Percentiles rank a stretch among this genome's conserved stretches.
phyloP scores from a whole-genome alignment of 345 rosid species.

The Gossypium raimondii region DNA sequence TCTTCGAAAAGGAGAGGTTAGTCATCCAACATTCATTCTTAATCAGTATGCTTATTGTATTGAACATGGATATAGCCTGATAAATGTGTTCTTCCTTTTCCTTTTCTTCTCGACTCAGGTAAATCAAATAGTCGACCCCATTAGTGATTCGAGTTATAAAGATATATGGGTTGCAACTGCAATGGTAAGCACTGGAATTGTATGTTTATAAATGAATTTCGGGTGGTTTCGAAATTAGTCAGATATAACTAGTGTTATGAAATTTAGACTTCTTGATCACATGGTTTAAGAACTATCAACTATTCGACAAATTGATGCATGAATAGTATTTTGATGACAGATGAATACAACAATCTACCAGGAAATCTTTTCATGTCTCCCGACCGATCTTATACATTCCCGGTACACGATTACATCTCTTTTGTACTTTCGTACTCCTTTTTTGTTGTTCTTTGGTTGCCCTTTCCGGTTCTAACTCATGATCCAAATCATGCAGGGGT shows the following conservation, averaged over 20 bases:
- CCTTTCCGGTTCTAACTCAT: background rate
- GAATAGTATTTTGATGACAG: constrained; percentile 31
- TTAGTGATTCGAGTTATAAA: constrained; percentile 82
- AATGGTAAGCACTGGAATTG: constrained; percentile 43
- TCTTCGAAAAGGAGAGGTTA: constrained; percentile 67
- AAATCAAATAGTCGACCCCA: constrained; percentile 68
- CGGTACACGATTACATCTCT: constrained; percentile 40
- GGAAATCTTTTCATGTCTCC: constrained; percentile 86
- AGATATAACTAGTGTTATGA: background rate
- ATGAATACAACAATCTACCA: constrained; percentile 78
- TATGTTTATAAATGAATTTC: background rate
- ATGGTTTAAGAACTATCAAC: background rate
- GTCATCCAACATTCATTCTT: constrained; percentile 14
- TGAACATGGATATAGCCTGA: constrained; percentile 12
- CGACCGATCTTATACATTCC: constrained; percentile 82
- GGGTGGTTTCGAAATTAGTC: background rate
- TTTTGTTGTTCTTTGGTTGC: background rate
- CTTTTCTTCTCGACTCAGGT: constrained; percentile 38
- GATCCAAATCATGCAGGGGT: constrained; percentile 29
- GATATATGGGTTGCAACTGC: constrained; percentile 86
- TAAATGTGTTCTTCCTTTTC: constrained; percentile 1
- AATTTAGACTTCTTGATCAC: background rate
- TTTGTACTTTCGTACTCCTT: background rate
- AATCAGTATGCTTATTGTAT: background rate
- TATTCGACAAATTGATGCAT: background rate